Evolutionary conservation across 2,329 filamentous ascomycete genomes (phyloP), one percentile per base, ranked within the genome.

Genomic region (Stromatinia cepivora): DNA sequence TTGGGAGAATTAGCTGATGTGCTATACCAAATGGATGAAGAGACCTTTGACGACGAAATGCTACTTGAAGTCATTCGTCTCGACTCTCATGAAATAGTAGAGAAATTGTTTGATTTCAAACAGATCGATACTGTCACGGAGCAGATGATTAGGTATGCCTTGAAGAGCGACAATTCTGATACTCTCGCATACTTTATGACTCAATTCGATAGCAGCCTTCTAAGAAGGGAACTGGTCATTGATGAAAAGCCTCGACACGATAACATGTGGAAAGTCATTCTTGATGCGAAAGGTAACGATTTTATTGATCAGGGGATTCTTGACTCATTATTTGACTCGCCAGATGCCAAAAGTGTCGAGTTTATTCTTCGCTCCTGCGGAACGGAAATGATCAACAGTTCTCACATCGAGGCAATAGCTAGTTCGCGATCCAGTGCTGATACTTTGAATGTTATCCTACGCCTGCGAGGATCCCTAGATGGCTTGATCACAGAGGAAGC

Each of bases 91-190:
- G 9, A 34, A n/a, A 61, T 20, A 3, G 42, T 48, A 1, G 11
- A 61, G 11, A 61, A 22, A 4, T 1, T 48, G 6, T 61, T 34
- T n/a, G 42, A 34, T 15, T 36, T n/a, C 0, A 56, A 36, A 36
- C 4, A n/a, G 0, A 6, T 56, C 31, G 5, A 1, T 22, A 22
- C 10, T 31, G n/a, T 57, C 20, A 57, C 53, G 0, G 31, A 57
- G 20, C 4, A 36, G 6, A 39, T 57, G 4, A 11, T 57, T 2
- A 4, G 31, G 10, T n/a, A 4, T 36, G 10, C 53, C 31, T 7
- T 57, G 1, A 7, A 3, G 3, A 36, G 5, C 1, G 0, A 0
- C 34, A 4, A 56, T 22, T 36, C 31, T 8, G 3, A n/a, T 6
- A 57, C 31, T 11, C 1, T 57, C 5, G 20, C 53, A 39, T 36